Base-by-base conservation (phyloP, 139 green algal species). In the Chlorella sp. region DNA sequence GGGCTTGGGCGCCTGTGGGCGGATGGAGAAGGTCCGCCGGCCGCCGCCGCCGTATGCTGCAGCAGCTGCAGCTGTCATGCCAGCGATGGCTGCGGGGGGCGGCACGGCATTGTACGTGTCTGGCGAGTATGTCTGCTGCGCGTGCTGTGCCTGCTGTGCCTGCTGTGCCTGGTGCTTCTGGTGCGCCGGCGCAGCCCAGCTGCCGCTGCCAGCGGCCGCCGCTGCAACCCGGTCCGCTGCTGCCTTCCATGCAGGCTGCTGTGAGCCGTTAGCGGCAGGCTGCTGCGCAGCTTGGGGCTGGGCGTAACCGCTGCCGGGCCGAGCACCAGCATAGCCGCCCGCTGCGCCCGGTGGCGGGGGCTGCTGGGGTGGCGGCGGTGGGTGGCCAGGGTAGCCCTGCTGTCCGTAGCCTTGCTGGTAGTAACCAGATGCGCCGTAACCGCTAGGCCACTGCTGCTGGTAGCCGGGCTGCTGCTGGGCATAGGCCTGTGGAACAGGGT, bases 1-100 rank as follows among this genome's bases (percentile, higher is more conserved):
- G 36, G 56, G 56, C 63, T 76, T 86, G 82, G 73, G 68, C 44
- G 80, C 18, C 82, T 90, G 86, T 13, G 86, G 81, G 9, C 68
- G 67, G 36, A 90, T 87, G 60, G 47, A 62, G 75, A 90, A 87
- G 15, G 51, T n/a, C 20, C 83, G n/a, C 4, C 62, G 16, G 65
- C 83, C 21, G 4, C 12, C 7, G 18, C 6, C 23, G 32, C 80
- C 70, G 16, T 44, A 41, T 39, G 32, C 75, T 3, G 76, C 56
- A 13, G 13, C 51, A 23, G 28, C 38, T 72, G 60, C 16, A 12
- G 30, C 26, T 32, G 69, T n/a, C 34, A 38, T 60, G 51, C 56
- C 17, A 9, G 57, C 5, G n/a, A 79, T 32, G 0, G 47, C 36
- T 2, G 67, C 13, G 26, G 80, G 80, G 0, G 65, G 80, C 13